Evolutionary conservation across 495 filamentous ascomycete genomes (phyloP).

Genomic region (Talaromyces borbonicus): DNA sequence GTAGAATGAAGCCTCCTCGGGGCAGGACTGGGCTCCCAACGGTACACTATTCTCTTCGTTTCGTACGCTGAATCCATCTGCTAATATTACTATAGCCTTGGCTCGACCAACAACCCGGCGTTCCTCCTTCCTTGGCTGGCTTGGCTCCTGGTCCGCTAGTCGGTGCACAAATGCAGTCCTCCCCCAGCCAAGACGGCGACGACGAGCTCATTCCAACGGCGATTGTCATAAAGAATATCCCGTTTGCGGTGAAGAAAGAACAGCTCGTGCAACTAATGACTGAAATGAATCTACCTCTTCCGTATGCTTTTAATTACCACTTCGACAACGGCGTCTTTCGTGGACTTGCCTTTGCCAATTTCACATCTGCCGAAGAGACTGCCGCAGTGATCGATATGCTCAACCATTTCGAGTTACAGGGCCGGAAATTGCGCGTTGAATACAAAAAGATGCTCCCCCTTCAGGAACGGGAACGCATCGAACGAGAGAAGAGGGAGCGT

Average conservation of each 20-base stretch:
- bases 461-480: slow-evolving; percentile 89
- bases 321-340: slow-evolving; percentile 98
- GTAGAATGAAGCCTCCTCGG: slow-evolving; percentile 46
- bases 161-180: slow-evolving; percentile 39
- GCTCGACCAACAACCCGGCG: slow-evolving; percentile 48
- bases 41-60: slow-evolving; percentile 30
- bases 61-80: slow-evolving; percentile 2
- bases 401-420: slow-evolving; percentile 92
- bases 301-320: slow-evolving; percentile 99
- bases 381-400: slow-evolving; percentile 79
- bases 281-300: slow-evolving; percentile 77
- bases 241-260: slow-evolving; percentile 96
- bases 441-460: slow-evolving; percentile 99
- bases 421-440: slow-evolving; percentile 86
- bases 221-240: slow-evolving; percentile 99
- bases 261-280: slow-evolving; percentile 88
- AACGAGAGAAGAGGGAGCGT: slow-evolving; percentile 93
- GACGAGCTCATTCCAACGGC: slow-evolving; percentile 95
- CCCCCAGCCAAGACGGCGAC: slow-evolving; percentile 46
- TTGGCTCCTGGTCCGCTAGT: slow-evolving; percentile 44
- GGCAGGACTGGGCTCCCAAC: slow-evolving; percentile 48
- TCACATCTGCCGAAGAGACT: slow-evolving; percentile 90
- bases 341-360: slow-evolving; percentile 95
- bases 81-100: slow-evolving; percentile 37
- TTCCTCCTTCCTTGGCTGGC: slow-evolving; percentile 43